Conservation (phyloP, 768 basidiomycete genomes). For the Symmetrospora coprosmae region DNA sequence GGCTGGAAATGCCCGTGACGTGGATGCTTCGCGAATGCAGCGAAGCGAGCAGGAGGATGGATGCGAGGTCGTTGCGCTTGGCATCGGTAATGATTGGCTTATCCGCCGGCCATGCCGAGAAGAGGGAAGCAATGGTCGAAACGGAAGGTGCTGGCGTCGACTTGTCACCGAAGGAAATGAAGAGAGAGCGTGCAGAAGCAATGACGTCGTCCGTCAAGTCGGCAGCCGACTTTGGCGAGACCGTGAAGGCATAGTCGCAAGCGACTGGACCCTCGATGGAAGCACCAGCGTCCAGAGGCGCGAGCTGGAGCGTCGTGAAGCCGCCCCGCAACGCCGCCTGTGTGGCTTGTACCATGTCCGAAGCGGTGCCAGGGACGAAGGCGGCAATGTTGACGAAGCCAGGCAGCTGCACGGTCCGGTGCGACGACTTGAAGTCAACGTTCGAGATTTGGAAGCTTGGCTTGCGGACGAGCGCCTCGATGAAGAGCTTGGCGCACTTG, state of each 20-base stretch:
- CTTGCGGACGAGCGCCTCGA: conserved; percentile 79
- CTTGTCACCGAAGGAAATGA: conserved; percentile 55
- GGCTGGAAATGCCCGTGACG: conserved; percentile 70
- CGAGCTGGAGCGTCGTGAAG: conserved; percentile 69
- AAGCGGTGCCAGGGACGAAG: conserved; percentile 61
- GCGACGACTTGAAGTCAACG: conserved; percentile 86
- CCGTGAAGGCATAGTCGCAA: conserved; percentile 74
- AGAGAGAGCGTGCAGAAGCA: conserved; percentile 69
- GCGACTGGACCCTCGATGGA: conserved; percentile 54
- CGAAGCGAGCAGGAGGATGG: conserved; percentile 81
- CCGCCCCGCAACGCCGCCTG: conserved; percentile 76
- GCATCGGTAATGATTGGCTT: conserved; percentile 93
- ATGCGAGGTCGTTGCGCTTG: conserved; percentile 77
- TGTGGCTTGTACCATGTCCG: conserved; percentile 54
- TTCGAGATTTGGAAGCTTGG: conserved; percentile 78
- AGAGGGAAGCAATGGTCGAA: conserved; percentile 67
- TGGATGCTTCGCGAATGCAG: conserved; percentile 78
- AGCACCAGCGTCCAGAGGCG: conserved; percentile 52
- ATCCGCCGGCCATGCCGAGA: conserved; percentile 74
- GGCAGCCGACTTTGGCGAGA: conserved; percentile 49
- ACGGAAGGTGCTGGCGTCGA: conserved; percentile 34
- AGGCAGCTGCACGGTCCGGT: conserved; percentile 76
- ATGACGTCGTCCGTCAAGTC: conserved; percentile 57
- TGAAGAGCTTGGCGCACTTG: conserved; percentile 92
- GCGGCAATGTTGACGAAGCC: conserved; percentile 78